phyloP scores from a whole-genome alignment of 345 rosid genomes.

The Hevea brasiliensis region DNA sequence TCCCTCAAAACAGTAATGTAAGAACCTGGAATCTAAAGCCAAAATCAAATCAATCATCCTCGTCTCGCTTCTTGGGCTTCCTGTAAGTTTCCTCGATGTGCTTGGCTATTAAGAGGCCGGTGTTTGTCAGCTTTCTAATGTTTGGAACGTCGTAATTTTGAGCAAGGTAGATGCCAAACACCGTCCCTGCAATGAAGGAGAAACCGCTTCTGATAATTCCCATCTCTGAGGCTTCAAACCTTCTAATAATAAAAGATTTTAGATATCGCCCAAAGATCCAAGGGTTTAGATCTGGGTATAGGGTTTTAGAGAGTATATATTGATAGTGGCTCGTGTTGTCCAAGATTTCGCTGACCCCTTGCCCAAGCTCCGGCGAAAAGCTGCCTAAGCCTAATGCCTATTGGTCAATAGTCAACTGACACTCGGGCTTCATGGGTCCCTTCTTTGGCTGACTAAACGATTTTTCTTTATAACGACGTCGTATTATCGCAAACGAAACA shows the following conservation, averaged over 20 bases:
- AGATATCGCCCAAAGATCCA: not conserved
- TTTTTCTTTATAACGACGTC: not conserved
- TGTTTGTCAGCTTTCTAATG: constrained; percentile 46
- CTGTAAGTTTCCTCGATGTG: constrained; percentile 66
- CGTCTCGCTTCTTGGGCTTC: constrained; percentile 54
- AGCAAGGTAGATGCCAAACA: constrained; percentile 54
- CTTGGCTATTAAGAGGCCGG: constrained; percentile 46
- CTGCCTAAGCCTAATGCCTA: too few species aligned
- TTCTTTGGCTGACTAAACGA: not conserved
- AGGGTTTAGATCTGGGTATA: not conserved
- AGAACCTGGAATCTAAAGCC: not conserved
- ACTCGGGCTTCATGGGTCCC: not conserved
- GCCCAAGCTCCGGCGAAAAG: not conserved
- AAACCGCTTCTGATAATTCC: constrained; percentile 51
- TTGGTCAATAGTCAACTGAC: not conserved
- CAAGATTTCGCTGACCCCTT: constrained; percentile 7
- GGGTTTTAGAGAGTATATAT: not conserved
- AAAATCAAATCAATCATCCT: constrained; percentile 19
- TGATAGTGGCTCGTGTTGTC: not conserved
- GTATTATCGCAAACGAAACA: too few species aligned
- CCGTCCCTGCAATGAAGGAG: constrained; percentile 48
- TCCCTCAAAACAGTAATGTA: not conserved
- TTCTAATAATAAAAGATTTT: not conserved
- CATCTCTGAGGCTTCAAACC: constrained; percentile 29
- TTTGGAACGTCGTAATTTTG: constrained; percentile 72